A percentile compares a stretch with the other conserved stretches of the same genome.
These are phyloP conservation scores for Tephrocybe sp. DNA, from an alignment of 768 basidiomycete species.

Conservation along the genomic window DNA sequence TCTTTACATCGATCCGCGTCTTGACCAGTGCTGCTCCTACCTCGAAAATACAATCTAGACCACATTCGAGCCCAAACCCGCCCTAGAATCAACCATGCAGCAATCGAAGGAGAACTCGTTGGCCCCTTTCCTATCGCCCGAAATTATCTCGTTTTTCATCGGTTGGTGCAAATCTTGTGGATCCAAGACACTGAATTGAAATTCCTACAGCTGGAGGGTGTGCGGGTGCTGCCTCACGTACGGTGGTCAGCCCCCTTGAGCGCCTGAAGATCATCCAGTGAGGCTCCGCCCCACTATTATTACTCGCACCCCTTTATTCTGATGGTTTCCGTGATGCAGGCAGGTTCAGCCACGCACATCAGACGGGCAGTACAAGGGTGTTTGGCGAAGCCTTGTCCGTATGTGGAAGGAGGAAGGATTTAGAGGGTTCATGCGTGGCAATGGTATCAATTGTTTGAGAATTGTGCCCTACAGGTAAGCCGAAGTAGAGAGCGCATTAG, in stretches of 20 bases:
- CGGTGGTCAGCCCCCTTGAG: constrained; percentile 90
- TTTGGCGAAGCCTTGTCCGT: constrained; percentile 77
- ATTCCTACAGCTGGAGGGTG: constrained; percentile 46
- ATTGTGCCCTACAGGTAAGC: constrained; percentile 84
- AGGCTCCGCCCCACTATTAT: constrained; percentile 30
- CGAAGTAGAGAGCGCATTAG: constrained; percentile 2
- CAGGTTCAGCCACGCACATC: constrained; percentile 82
- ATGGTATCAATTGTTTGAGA: constrained; percentile 81
- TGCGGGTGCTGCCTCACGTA: constrained; percentile 73
- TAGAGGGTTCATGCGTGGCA: constrained; percentile 91
- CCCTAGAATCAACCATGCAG: neutral
- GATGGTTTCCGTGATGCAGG: constrained; percentile 36
- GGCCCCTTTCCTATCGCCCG: constrained; percentile 30
- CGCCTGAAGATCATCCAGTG: constrained; percentile 96
- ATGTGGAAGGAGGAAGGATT: constrained; percentile 97
- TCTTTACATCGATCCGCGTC: constrained; percentile 9
- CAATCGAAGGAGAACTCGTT: constrained; percentile 10
- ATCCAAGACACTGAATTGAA: constrained; percentile 6
- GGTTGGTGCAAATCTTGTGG: constrained; percentile 24
- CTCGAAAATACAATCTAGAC: constrained; percentile 2
- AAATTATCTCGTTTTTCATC: constrained; percentile 43
- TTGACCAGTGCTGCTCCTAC: constrained; percentile 10
- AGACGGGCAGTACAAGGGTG: constrained; percentile 73
- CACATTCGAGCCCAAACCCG: constrained; percentile 7
- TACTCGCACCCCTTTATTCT: constrained; percentile 6